These are phyloP conservation scores for Rhodofomes roseus DNA, from an alignment of 1,284 basidiomycete genomes.

Conservation along the genomic window DNA sequence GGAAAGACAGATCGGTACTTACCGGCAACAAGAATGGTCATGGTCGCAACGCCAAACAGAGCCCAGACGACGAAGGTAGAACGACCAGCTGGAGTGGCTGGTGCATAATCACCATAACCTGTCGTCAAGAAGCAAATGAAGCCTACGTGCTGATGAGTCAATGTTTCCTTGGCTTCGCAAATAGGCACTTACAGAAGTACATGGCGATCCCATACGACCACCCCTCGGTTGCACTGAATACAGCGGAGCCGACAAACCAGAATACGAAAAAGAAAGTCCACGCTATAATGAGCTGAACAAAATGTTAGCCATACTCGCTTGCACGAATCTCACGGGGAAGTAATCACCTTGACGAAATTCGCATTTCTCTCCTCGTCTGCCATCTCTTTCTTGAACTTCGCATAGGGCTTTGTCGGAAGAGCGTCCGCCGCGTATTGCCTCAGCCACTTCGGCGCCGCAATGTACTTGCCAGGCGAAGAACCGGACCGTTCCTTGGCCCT, in stretches of 20 bases:
- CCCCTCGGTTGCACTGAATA: conserved; percentile 50
- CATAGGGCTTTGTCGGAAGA: background rate
- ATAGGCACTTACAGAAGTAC: conserved; percentile 64
- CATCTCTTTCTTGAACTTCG: conserved; percentile 18
- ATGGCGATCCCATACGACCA: conserved; percentile 51
- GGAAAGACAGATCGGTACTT: conserved; percentile 10
- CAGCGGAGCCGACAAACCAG: conserved; percentile 56
- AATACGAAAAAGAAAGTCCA: conserved; percentile 51
- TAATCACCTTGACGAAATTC: conserved; percentile 42
- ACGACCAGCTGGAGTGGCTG: conserved; percentile 62
- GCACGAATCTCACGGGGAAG: background rate
- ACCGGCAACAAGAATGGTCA: conserved; percentile 74
- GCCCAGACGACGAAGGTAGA: conserved; percentile 83
- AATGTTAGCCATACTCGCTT: background rate
- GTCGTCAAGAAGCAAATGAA: conserved; percentile 63
- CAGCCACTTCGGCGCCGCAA: conserved; percentile 16
- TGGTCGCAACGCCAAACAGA: conserved; percentile 68
- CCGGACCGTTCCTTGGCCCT: background rate
- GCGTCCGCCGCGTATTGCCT: conserved; percentile 13
- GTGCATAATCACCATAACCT: conserved; percentile 68
- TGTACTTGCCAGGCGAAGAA: background rate
- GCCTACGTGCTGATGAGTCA: conserved; percentile 19
- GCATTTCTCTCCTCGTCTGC: conserved; percentile 43
- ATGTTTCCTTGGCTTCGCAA: conserved; percentile 7
- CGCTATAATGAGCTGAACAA: conserved; percentile 36